Percentiles rank a stretch among this genome's conserved stretches.
Evolutionary conservation across 108 stramenopile species (phyloP).

Genomic region (Pseudonitzschia multiseries): DNA sequence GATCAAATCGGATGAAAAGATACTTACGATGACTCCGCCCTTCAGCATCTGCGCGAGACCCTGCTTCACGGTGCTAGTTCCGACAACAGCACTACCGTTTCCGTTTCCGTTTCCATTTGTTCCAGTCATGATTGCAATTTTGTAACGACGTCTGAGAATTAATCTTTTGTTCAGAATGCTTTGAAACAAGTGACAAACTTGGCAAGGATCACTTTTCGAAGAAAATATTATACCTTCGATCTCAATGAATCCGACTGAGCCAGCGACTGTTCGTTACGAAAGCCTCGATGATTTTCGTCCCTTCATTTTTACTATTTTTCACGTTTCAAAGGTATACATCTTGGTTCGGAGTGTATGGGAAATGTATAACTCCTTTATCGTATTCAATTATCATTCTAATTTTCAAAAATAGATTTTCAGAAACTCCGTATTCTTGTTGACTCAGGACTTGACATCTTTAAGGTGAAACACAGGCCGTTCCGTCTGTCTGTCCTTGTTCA

Average conservation of each 20-base stretch:
- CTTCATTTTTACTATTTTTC: slow-evolving; percentile 1
- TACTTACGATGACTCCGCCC: slow-evolving; percentile 95
- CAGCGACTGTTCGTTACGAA: slow-evolving; percentile 3
- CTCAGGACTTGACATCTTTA: not conserved
- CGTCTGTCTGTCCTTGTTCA: not conserved
- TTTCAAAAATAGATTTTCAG: not conserved
- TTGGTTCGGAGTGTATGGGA: not conserved
- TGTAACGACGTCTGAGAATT: not conserved
- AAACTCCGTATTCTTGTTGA: not conserved
- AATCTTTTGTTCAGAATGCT: not conserved
- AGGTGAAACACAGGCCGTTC: not conserved
- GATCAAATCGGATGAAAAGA: not conserved
- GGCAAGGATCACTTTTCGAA: not conserved
- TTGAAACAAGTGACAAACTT: not conserved
- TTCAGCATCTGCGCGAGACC: slow-evolving; percentile 98
- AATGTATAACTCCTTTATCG: too few species aligned
- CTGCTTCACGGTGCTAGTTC: slow-evolving; percentile 90
- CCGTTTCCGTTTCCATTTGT: slow-evolving; percentile 44
- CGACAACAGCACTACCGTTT: slow-evolving; percentile 49
- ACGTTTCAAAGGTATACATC: slow-evolving; percentile 1
- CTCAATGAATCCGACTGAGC: slow-evolving; percentile 5
- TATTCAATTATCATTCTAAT: not conserved
- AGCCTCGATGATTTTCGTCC: not conserved
- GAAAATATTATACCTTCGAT: not conserved
- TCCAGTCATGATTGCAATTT: not conserved